A percentile compares a stretch with the other conserved stretches of the same genome.
Evolutionary conservation across 805 yeast species (phyloP).

Genomic region (Candida xyloterini): DNA sequence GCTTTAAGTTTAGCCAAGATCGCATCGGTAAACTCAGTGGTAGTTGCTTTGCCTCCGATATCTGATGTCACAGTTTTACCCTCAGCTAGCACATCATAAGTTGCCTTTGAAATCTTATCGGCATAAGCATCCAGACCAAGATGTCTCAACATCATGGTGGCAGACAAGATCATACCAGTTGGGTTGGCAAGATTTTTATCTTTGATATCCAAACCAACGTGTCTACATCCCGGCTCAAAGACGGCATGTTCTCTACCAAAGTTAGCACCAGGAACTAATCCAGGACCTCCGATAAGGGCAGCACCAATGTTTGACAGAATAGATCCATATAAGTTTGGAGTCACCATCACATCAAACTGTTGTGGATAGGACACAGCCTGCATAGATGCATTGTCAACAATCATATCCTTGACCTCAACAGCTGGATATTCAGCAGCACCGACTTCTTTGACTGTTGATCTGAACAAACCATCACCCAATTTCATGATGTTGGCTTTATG

Average conservation of each 20-base stretch:
- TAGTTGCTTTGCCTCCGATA: conserved; percentile 85
- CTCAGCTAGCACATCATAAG: conserved; percentile 84
- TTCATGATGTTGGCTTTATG: conserved; percentile 99
- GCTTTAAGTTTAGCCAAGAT: conserved; percentile 65
- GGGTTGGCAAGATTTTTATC: conserved; percentile 97
- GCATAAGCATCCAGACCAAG: conserved; percentile 84
- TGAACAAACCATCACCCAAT: conserved; percentile 96
- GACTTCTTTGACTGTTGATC: conserved; percentile 86
- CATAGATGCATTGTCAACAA: conserved; percentile 98
- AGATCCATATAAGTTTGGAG: conserved; percentile 98
- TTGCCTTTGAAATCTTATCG: conserved; percentile 83
- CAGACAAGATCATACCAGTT: conserved; percentile 92
- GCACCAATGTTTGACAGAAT: conserved; percentile 98
- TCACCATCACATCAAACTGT: conserved; percentile 96
- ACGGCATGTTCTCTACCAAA: conserved; percentile 97
- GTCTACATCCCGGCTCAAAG: conserved; percentile 99
- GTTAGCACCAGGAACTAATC: conserved; percentile 97
- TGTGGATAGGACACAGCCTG: conserved; percentile 98
- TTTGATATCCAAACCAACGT: conserved; percentile 94
- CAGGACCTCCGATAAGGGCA: conserved; percentile 96
- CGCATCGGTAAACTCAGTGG: conserved; percentile 94
- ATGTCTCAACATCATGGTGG: conserved; percentile 91
- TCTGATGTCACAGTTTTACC: conserved; percentile 84
- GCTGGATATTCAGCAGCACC: conserved; percentile 84
- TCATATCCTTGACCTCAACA: conserved; percentile 82